Base-by-base conservation (phyloP, 1,139 yeast genomes). In the Candida sojae region DNA sequence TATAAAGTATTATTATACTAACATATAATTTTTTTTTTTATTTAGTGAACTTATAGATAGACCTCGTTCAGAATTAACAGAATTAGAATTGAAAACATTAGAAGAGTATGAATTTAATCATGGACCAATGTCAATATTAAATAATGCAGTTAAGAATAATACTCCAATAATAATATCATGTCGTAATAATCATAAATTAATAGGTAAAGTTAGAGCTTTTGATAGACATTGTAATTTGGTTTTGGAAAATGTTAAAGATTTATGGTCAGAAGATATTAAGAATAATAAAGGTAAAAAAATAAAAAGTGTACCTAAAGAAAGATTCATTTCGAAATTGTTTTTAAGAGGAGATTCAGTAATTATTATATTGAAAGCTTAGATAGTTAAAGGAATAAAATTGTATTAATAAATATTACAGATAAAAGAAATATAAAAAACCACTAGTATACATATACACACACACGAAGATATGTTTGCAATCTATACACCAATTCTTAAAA, bases 151-250 rank as follows among this genome's bases (percentile, higher is more conserved):
- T 39, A 79, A 84, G 55, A 79, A 83, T 53, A 84, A 83, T 50
- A 78, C 86, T 2, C 91, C 92, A 28, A 89, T 95, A 4, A 82
- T 93, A 49, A 88, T 93, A 57, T 89, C 97, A 28, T 83, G 96
- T 54, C 80, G 99, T 60, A 93, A 93, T 65, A 92, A 92, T 67
- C 97, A 91, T 62, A 93, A 93, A 67, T 76, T 93, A 42, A 79
- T 93, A 29, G 97, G 93, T 1, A 83, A 88, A 56, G 95, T 93
- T 44, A 88, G 88, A 62, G 98, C 98, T 0, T 95, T 91, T 64
- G 99, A 93, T 64, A 84, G 97, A 61, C 99, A 93, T 67, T 87
- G 97, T 53, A 93, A 93, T 65, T 82, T 93, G 87, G 86, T 93
- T 7, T 71, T 93, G 56, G 97, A 90, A 60, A 90, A 91, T 59